A percentile compares a stretch with the other conserved stretches of the same genome.
These are phyloP conservation scores for Globisporangium canariense DNA, from an alignment of 352 stramenopile genomes.

Conservation along the genomic window DNA sequence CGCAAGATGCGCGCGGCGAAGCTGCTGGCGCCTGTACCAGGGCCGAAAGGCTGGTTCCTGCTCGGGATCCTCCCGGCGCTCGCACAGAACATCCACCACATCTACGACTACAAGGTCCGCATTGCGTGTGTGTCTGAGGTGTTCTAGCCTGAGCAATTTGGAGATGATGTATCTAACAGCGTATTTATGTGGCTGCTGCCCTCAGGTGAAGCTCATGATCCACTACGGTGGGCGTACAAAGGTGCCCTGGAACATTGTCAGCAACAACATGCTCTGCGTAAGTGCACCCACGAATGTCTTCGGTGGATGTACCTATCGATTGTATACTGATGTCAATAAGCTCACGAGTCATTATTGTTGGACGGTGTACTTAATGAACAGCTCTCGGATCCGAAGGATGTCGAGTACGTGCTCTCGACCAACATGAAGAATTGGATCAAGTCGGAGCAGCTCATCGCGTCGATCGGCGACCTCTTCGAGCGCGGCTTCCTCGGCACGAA, in stretches of 20 bases:
- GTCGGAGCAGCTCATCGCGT: constrained; percentile 53
- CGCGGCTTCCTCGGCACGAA: constrained; percentile 72
- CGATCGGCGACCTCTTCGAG: constrained; percentile 37
- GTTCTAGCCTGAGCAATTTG: no score
- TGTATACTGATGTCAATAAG: constrained; percentile 18
- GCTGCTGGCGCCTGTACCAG: constrained; percentile 13
- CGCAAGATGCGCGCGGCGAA: constrained; percentile 5
- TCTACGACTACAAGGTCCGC: constrained; percentile 8
- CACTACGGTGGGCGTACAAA: background rate
- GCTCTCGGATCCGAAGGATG: constrained; percentile 50
- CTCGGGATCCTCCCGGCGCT: constrained; percentile 8
- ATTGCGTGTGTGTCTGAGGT: no score
- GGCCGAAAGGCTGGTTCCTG: constrained; percentile 10
- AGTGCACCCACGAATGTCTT: background rate
- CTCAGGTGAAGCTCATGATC: constrained; percentile 4
- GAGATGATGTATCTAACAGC: no score
- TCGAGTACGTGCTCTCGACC: constrained; percentile 62
- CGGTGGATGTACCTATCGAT: no score
- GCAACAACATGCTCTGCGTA: background rate
- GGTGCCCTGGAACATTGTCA: background rate
- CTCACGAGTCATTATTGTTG: no score
- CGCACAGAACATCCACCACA: constrained; percentile 7
- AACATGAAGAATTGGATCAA: constrained; percentile 74
- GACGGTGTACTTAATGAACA: constrained; percentile 1
- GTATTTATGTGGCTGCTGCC: no score